phyloP scores from a whole-genome alignment of 2,329 filamentous ascomycete species.

The Trichoderma breve region DNA sequence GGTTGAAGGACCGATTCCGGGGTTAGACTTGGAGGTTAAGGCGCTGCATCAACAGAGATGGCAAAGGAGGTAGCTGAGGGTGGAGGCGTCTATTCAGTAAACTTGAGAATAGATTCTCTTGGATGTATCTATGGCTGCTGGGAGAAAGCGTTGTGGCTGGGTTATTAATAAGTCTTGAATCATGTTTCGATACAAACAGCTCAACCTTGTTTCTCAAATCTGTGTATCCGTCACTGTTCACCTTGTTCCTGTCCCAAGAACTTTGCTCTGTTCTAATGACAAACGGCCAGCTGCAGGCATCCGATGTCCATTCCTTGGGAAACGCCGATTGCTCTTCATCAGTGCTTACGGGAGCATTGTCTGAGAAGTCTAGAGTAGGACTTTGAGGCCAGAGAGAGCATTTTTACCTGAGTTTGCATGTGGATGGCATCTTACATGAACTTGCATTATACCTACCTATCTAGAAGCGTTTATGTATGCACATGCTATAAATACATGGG shows the following conservation, averaged over 20 bases:
- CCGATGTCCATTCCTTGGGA: background rate
- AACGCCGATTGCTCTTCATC: background rate
- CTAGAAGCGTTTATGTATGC: background rate
- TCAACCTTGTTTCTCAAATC: background rate
- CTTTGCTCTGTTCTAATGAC: background rate
- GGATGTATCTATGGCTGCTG: background rate
- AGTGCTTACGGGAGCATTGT: background rate
- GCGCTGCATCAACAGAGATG: slow-evolving; percentile 27
- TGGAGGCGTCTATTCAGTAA: background rate
- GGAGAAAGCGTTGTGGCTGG: background rate
- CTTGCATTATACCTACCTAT: background rate
- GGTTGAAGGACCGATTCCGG: slow-evolving; percentile 33
- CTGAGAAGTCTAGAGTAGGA: background rate
- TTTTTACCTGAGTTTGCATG: background rate
- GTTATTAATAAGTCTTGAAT: background rate
- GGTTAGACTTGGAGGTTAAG: slow-evolving; percentile 31
- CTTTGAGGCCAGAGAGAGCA: background rate
- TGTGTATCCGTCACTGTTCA: background rate
- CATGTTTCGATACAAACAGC: background rate
- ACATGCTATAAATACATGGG: background rate
- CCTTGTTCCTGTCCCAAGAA: background rate
- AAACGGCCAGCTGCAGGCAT: background rate
- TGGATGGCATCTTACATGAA: background rate
- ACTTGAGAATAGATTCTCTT: background rate
- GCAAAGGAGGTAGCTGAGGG: background rate